A percentile compares a stretch with the other conserved stretches of the same genome.
phyloP scores from a whole-genome alignment of 495 filamentous ascomycete genomes.

The Letharia lupina region DNA sequence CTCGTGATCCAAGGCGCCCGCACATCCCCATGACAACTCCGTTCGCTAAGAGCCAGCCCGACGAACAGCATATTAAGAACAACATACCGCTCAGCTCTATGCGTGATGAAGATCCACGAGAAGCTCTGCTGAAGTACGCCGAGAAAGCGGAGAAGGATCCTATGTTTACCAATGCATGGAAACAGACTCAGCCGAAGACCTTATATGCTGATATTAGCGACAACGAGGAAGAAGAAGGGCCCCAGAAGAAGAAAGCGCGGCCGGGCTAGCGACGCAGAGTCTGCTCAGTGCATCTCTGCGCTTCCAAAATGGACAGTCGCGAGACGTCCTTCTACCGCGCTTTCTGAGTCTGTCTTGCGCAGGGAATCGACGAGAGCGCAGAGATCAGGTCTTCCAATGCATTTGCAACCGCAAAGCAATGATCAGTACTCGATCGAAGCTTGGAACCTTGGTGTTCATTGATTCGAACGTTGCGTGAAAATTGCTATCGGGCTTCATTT shows the following conservation, averaged over 20 bases:
- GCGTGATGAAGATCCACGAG: slow-evolving; percentile 93
- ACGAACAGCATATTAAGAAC: slow-evolving; percentile 79
- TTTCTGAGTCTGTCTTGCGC: background rate
- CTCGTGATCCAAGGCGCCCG: slow-evolving; percentile 70
- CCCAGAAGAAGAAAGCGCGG: slow-evolving; percentile 60
- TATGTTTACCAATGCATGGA: slow-evolving; percentile 89
- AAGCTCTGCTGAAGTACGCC: slow-evolving; percentile 90
- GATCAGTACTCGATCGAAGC: background rate
- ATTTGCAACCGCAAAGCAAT: background rate
- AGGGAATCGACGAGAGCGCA: background rate
- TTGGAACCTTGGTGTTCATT: background rate
- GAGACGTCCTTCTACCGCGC: background rate
- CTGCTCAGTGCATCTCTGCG: background rate
- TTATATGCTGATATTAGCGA: slow-evolving; percentile 91
- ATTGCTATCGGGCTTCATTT: background rate
- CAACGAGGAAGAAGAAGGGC: slow-evolving; percentile 65
- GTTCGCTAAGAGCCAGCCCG: slow-evolving; percentile 83
- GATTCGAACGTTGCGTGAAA: background rate
- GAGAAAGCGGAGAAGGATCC: slow-evolving; percentile 90
- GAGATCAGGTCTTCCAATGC: background rate
- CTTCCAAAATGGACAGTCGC: background rate
- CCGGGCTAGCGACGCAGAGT: background rate
- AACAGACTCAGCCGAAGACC: slow-evolving; percentile 82
- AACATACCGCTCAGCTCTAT: slow-evolving; percentile 86
- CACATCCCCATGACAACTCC: slow-evolving; percentile 79